Evolutionary conservation across 2,329 filamentous ascomycete species (phyloP), one percentile per base, ranked within the genome.

Genomic region (Aquanectria penicillioides): DNA sequence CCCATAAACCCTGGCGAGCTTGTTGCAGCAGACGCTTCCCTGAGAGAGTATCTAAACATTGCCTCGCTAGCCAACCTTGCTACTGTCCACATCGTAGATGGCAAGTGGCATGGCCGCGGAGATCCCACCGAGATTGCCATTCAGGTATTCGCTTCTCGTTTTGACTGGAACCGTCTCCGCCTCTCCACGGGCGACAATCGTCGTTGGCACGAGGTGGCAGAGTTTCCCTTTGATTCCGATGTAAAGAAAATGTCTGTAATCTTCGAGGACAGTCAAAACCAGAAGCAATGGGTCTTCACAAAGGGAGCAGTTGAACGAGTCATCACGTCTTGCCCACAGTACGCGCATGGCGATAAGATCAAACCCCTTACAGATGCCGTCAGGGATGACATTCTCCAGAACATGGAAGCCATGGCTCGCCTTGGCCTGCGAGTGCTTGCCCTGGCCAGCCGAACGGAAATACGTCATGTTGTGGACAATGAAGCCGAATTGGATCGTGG

Each of bases 201-300:
- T 0, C 67, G 78, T 23, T 89, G 86, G 86, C 78, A 76, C 17
- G 80, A 89, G 64, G 75, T 88, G 20, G 85, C 86, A 2, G 90
- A 92, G 66, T 91, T 89, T 57, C 89, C 89, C 0, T 93, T 92
- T 62, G 89, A 92, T 69, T 91, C 89, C 0, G 86, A 86, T 56
- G 84, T 92, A 62, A 93, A 92, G 78, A 90, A 88, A 67, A 92
- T 92, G 89, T 90, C 88, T 0, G 88, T 91, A 31, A 86, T 91
- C 50, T 90, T 89, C 71, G 69, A 81, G 37, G 73, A 82, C 18
- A 67, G 65, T 12, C 70, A 75, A 7, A 72, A 70, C 2, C 71
- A 75, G 20, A 74, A 78, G 51, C 78, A 79, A 63, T 80, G 75
- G 73, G 76, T 86, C 41, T 87, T 87, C 66, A 87, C 86, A 56